Conservation (phyloP, 1,284 basidiomycete species). For the Takashimella koratensis region DNA sequence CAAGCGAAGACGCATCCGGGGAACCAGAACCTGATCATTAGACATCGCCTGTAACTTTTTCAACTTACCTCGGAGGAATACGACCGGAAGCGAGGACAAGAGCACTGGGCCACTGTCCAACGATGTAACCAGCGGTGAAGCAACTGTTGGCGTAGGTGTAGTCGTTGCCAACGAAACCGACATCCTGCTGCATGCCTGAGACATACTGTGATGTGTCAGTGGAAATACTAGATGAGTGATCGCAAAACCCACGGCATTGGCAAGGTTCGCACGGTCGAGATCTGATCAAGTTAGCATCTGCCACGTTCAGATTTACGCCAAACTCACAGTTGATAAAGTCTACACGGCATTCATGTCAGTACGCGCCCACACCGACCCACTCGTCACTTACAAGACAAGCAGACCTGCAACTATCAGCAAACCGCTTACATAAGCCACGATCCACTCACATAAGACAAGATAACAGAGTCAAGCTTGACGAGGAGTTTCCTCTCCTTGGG, state of each 20-base stretch:
- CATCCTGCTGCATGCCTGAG: conserved; percentile 14
- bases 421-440: too few species aligned
- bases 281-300: too few species aligned
- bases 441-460: conserved; percentile 33
- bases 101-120: conserved; percentile 13
- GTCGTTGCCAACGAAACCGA: conserved; percentile 3
- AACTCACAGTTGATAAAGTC: background rate
- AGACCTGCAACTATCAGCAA: too few species aligned
- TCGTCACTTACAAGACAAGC: too few species aligned
- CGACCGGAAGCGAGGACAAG: conserved; percentile 16
- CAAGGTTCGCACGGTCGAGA: conserved; percentile 6
- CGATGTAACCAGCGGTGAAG: conserved; percentile 19
- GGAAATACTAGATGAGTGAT: too few species aligned
- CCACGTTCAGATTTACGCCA: too few species aligned
- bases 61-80: conserved; percentile 12
- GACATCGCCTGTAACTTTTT: too few species aligned
- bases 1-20: conserved; percentile 10
- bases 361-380: too few species aligned
- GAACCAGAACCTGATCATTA: conserved; percentile 17
- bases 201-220: conserved; percentile 5
- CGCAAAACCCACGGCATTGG: too few species aligned
- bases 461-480: conserved; percentile 35
- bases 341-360: too few species aligned
- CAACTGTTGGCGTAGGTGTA: conserved; percentile 6
- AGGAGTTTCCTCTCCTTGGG: conserved; percentile 34